Conservation (phyloP, 2,329 filamentous ascomycete genomes). For the Lomentospora prolificans region DNA sequence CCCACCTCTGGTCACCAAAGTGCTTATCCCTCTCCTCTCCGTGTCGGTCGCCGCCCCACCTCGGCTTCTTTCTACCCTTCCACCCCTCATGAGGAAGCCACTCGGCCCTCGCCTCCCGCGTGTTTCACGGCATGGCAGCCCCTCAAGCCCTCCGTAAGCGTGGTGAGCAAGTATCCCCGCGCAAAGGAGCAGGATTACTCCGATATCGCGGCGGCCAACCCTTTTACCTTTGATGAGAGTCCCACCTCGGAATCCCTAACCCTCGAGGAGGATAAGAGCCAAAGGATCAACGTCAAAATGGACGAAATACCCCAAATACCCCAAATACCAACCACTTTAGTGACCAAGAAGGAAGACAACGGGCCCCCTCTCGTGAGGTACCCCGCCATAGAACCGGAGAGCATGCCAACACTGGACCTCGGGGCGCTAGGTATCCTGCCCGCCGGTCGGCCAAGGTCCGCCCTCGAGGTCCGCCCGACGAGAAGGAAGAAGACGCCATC, state of each 20-base stretch:
- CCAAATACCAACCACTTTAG: no score
- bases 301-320: no score
- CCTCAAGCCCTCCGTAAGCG: conserved; percentile 7
- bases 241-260: background rate
- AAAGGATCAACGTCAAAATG: no score
- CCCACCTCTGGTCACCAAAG: background rate
- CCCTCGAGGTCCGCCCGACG: background rate
- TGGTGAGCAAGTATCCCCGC: conserved; percentile 11
- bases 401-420: background rate
- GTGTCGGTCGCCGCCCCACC: background rate
- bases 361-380: background rate
- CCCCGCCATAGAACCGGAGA: background rate
- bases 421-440: background rate
- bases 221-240: conserved; percentile 4
- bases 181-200: conserved; percentile 13
- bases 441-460: background rate
- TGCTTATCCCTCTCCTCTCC: background rate
- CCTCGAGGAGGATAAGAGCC: background rate
- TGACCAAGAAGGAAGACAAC: no score
- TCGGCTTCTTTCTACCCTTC: background rate
- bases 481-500: no score
- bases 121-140: background rate
- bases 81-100: background rate
- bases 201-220: conserved; percentile 11
- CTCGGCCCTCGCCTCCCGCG: background rate